Evolutionary conservation across 192 early-diverging fungal genomes (phyloP).

Genomic region (Blastocladiella britannica): DNA sequence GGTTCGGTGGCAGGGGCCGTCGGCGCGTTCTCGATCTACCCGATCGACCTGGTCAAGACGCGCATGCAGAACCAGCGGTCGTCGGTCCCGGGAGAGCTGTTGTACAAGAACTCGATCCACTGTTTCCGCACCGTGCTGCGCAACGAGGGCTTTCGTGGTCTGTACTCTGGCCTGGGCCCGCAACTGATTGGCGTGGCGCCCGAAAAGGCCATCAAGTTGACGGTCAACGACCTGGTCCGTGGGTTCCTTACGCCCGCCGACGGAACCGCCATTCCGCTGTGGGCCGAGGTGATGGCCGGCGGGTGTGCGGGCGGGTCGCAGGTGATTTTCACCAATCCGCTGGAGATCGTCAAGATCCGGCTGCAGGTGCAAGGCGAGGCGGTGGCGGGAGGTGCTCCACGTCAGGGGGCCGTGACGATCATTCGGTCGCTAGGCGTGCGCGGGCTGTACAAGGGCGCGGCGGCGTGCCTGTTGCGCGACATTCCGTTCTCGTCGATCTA

Average conservation of each 20-base stretch:
- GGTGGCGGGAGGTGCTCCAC: conserved; percentile 2
- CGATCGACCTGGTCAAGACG: conserved; percentile 95
- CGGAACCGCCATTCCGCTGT: conserved; percentile 50
- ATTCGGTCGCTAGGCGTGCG: conserved; percentile 72
- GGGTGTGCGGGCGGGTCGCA: conserved; percentile 66
- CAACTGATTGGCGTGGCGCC: conserved; percentile 90
- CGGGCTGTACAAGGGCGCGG: conserved; percentile 84
- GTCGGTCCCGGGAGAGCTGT: conserved; percentile 65
- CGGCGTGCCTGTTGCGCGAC: conserved; percentile 82
- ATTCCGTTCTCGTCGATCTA: conserved; percentile 95
- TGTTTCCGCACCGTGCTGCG: conserved; percentile 87
- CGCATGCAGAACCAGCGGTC: conserved; percentile 95
- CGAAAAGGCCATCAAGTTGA: conserved; percentile 95
- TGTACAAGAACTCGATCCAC: conserved; percentile 89
- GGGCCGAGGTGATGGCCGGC: conserved; percentile 69
- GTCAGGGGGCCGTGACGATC: conserved; percentile 59
- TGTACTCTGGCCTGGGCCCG: conserved; percentile 82
- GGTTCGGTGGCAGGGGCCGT: conserved; percentile 82
- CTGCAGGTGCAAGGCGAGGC: conserved; percentile 69
- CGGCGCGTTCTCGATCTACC: conserved; percentile 86
- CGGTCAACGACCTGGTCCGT: conserved; percentile 83
- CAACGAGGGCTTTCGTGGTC: conserved; percentile 71
- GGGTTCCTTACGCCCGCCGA: conserved; percentile 38
- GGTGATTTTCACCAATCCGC: conserved; percentile 86
- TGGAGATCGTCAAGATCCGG: conserved; percentile 98